Evolutionary conservation across 164 flowering plant genomes (phyloP), one percentile per base, ranked within the genome.

Genomic region (Umbellularia californica): DNA sequence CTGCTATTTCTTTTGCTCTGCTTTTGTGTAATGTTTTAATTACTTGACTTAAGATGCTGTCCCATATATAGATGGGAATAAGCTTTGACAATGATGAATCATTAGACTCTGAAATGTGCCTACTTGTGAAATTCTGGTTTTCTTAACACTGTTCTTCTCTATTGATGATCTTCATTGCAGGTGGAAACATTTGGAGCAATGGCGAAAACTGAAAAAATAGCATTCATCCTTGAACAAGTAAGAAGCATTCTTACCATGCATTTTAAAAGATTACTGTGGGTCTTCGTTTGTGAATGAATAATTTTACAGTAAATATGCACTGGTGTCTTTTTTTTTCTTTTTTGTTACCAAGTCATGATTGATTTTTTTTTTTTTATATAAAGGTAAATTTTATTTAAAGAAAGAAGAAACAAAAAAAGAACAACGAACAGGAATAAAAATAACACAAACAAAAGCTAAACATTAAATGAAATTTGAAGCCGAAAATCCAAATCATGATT

Each of bases 161-260:
- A 51, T 35, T 64, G 35, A 76, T 72, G 19, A 47, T 64, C 14
- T 69, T 35, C 13, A 41, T 74, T 76, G 52, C 86, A 95, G 99
- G 99, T 95, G 76, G 99, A 95, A 82, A 95, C 99, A 35, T 95
- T 95, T 89, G 99, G 99, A 72, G 97, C 96, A 23, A 95, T 93
- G 99, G 98, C 99, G 22, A 95, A 95, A 83, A 95, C 99, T 20
- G 99, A 95, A 80, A 95, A 93, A 76, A 90, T 93, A 76, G 97
- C 96, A 0, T 95, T 95, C 81, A 95, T 95, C 76, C 98, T 95
- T 75, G 99, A 93, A 79, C 99, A 95, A 84, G 99, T 92, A 87
- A 62, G 82, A 14, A 5, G n/a, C 0, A 60, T 55, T 72, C 17
- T 47, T 74, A 47, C 22, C 20, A 19, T 68, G 20, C 50, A 51